Evolutionary conservation across 352 stramenopile genomes (phyloP).

Genomic region (Peronospora belbahrii): DNA sequence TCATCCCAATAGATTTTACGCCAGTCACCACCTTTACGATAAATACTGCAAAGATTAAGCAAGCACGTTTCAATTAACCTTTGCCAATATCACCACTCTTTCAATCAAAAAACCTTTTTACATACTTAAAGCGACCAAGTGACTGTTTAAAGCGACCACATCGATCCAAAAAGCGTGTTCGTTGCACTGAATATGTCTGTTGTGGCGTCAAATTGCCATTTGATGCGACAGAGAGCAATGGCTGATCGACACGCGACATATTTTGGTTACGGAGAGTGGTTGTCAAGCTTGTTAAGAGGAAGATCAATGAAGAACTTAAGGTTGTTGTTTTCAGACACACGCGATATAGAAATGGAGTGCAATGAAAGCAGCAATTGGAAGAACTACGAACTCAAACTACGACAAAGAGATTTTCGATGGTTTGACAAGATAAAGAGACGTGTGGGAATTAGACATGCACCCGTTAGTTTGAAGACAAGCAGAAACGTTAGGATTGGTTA

Average conservation of each 20-base stretch:
- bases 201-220: neutral
- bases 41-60: slow-evolving; percentile 34
- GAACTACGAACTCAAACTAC: too few relatives aligned
- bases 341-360: neutral
- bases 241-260: slow-evolving; percentile 30
- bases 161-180: slow-evolving; percentile 51
- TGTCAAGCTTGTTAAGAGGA: too few relatives aligned
- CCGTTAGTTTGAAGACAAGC: neutral
- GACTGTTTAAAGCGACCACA: slow-evolving; percentile 61
- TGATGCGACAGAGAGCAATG: slow-evolving; percentile 28
- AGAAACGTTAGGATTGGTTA: neutral
- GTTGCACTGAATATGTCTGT: slow-evolving; percentile 6
- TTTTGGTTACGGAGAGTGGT: neutral
- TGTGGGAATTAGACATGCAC: neutral
- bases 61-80: neutral
- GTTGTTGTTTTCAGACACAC: neutral
- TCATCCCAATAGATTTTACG: slow-evolving; percentile 80
- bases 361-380: too few relatives aligned
- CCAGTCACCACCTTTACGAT: slow-evolving; percentile 70
- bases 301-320: too few relatives aligned
- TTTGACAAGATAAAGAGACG: too few relatives aligned
- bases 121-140: slow-evolving; percentile 59
- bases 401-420: too few relatives aligned
- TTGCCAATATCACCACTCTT: neutral
- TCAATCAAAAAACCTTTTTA: slow-evolving; percentile 1